Evolutionary conservation across 768 basidiomycete species (phyloP), one percentile per base, ranked within the genome.

Genomic region (Leccinum subtestaceum): DNA sequence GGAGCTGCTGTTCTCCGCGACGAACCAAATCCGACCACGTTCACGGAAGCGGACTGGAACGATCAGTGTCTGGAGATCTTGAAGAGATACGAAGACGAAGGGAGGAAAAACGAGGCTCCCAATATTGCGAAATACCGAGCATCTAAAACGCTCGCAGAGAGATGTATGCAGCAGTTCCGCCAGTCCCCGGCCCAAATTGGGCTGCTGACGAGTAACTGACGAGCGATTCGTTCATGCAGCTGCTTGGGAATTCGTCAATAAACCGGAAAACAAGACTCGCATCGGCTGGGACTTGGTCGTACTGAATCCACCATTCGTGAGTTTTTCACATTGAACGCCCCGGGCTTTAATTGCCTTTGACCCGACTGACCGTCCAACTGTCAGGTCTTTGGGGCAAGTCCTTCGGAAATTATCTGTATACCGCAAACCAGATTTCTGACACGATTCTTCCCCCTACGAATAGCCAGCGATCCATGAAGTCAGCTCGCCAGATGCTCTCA

Each of bases 101-200:
- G 86, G 1, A 69, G 73, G 15, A 65, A 32, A 55, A 67, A 69
- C 25, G 74, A 79, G 1, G 81, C 82, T 0, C 57, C 68, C 0
- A 54, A 40, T 21, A 45, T 63, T 32, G 48, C 23, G 19, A 84
- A 80, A 63, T 91, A 91, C 68, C 65, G 76, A 25, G 83, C 85
- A 3, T 83, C 82, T 13, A 91, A 91, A 75, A 79, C 77, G 2
- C 74, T 88, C 2, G 85, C 87, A 0, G 90, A 92, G 71, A 77
- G 75, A 73, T 78, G 84, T 81, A 7, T 61, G 59, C 4, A 6
- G 5, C 21, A 0, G 19, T 47, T 25, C 55, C 49, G 25, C 5
- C 25, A n/a, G 0, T 38, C 34, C 38, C n/a, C 1, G 8, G 19
- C 13, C 9, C 46, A 17, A 38, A 3, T 50, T 29, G 2, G 13